Percentiles rank a stretch among this genome's conserved stretches.
Evolutionary conservation across 768 basidiomycete species (phyloP).

Genomic region (Calvatia gigantea): DNA sequence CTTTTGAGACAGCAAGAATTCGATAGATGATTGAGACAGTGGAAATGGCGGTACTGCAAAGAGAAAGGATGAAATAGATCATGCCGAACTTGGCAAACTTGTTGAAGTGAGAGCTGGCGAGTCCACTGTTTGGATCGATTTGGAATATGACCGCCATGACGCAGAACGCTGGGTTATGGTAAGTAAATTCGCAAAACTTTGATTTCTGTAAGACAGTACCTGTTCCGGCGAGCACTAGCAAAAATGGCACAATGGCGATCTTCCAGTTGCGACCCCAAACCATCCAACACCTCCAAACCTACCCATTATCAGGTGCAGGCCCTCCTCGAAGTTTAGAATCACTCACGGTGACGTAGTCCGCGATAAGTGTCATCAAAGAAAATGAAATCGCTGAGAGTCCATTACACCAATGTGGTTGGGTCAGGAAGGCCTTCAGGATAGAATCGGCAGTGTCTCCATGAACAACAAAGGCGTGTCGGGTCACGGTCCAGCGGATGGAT

Average conservation of each 20-base stretch:
- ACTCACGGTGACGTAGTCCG: constrained; percentile 9
- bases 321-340: not conserved
- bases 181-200: not conserved
- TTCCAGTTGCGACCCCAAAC: constrained; percentile 7
- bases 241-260: not conserved
- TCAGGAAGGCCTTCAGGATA: not conserved
- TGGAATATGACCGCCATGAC: not conserved
- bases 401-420: constrained; percentile 2
- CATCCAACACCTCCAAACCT: constrained; percentile 7
- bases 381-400: not conserved
- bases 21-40: constrained; percentile 2
- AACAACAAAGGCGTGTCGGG: constrained; percentile 1
- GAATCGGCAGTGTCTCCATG: not conserved
- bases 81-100: not conserved
- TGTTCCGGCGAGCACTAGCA: not conserved
- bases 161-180: not conserved
- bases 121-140: not conserved
- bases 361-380: not conserved
- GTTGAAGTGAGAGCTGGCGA: not conserved
- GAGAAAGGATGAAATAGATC: constrained; percentile 6
- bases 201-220: not conserved
- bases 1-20: not conserved
- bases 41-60: constrained; percentile 3
- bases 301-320: not conserved
- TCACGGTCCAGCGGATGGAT: constrained; percentile 1